A percentile compares a stretch with the other conserved stretches of the same genome.
Evolutionary conservation across 345 rosid genomes (phyloP).

Genomic region (Limnanthes douglasii): DNA sequence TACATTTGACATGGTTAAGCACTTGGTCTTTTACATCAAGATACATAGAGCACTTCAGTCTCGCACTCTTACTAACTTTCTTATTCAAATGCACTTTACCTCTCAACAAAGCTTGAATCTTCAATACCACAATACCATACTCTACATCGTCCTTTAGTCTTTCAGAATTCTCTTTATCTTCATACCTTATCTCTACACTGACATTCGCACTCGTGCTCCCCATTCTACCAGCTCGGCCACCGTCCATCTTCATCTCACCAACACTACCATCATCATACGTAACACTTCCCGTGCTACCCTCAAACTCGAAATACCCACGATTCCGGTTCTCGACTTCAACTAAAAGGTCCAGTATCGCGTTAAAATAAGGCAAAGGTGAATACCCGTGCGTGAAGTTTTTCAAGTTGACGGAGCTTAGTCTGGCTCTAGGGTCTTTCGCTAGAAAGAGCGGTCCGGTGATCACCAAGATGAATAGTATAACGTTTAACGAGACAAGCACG

Average conservation of each 20-base stretch:
- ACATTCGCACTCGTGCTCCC: conserved; percentile 6
- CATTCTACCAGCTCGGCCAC: conserved; percentile 10
- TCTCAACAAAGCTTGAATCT: conserved; percentile 8
- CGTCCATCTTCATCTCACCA: conserved; percentile 12
- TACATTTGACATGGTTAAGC: conserved; percentile 11
- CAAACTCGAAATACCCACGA: conserved; percentile 10
- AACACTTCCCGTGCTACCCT: conserved; percentile 9
- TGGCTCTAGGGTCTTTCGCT: too few relatives aligned
- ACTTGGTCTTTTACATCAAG: conserved; percentile 6
- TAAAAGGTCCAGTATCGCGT: conserved; percentile 9
- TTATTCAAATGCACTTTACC: conserved; percentile 13
- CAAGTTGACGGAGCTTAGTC: conserved; percentile 6
- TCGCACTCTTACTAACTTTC: conserved; percentile 9
- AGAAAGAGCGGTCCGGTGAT: too few relatives aligned
- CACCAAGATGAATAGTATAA: too few relatives aligned
- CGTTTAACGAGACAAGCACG: too few relatives aligned
- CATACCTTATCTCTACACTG: conserved; percentile 7
- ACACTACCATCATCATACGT: conserved; percentile 10
- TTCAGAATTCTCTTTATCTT: conserved; percentile 4
- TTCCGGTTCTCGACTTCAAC: conserved; percentile 12
- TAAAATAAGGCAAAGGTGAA: conserved; percentile 11
- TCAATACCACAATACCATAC: conserved; percentile 9
- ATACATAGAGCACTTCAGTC: conserved; percentile 13
- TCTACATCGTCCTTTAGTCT: conserved; percentile 15
- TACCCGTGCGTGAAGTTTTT: conserved; percentile 11